These are phyloP conservation scores for Leishmania arabica DNA, from an alignment of 208 protist genomes.

Conservation along the genomic window DNA sequence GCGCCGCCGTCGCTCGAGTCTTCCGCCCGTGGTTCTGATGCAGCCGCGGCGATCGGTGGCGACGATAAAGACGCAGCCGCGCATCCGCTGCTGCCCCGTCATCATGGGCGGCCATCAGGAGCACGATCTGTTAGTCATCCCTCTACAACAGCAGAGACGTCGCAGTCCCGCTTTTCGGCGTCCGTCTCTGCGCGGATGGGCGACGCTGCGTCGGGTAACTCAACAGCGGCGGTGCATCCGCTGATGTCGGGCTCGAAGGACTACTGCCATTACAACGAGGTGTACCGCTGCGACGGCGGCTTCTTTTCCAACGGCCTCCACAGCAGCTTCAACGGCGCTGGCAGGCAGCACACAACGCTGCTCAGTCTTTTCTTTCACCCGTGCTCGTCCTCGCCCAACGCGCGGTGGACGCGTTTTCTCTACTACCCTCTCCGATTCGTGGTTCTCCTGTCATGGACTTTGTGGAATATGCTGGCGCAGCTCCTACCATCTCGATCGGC, in stretches of 20 bases:
- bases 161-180: background rate
- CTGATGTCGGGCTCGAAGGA: background rate
- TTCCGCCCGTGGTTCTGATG: conserved; percentile 24
- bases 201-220: background rate
- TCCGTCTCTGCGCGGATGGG: background rate
- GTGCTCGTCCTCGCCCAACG: conserved; percentile 19
- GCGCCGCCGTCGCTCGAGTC: conserved; percentile 22
- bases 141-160: background rate
- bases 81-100: conserved; percentile 30
- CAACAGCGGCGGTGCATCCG: background rate
- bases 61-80: conserved; percentile 12
- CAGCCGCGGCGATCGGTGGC: background rate
- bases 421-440: conserved; percentile 19
- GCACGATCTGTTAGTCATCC: background rate
- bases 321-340: conserved; percentile 9
- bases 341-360: conserved; percentile 16
- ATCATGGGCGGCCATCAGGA: conserved; percentile 7
- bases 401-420: conserved; percentile 12
- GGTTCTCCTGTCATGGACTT: conserved; percentile 36
- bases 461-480: conserved; percentile 13
- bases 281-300: conserved; percentile 20
- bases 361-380: conserved; percentile 33
- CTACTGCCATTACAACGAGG: conserved; percentile 10
- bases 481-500: conserved; percentile 2
- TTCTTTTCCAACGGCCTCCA: conserved; percentile 22